A percentile compares a stretch with the other conserved stretches of the same genome.
These are phyloP conservation scores for Gentiana macrophylla DNA, from an alignment of 257 asterid genomes.

Conservation along the genomic window DNA sequence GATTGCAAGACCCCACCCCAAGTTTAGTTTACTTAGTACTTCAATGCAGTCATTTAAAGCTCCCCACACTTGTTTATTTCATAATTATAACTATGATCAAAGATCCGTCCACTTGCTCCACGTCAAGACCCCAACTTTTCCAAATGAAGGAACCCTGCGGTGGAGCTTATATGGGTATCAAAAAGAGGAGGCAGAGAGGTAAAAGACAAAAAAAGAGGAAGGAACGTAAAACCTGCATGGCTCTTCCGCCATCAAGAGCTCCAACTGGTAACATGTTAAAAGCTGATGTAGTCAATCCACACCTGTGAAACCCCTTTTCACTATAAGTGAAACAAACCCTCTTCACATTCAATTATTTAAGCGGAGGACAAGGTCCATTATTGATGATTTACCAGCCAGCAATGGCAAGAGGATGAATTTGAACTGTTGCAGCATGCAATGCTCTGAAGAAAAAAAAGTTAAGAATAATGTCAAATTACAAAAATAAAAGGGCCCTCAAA, in stretches of 20 bases:
- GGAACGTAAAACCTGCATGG: slow-evolving; percentile 59
- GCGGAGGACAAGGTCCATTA: slow-evolving; percentile 3
- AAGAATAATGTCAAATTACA: slow-evolving; percentile 7
- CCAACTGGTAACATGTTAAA: slow-evolving; percentile 91
- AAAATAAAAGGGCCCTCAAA: too few relatives aligned
- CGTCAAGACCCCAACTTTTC: background rate
- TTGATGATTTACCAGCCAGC: slow-evolving; percentile 78
- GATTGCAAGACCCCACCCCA: too few relatives aligned
- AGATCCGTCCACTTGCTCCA: too few relatives aligned
- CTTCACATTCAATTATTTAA: background rate
- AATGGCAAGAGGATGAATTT: slow-evolving; percentile 83
- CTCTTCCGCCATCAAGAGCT: slow-evolving; percentile 96
- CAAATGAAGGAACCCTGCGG: background rate
- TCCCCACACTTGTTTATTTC: too few relatives aligned
- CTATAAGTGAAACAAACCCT: background rate
- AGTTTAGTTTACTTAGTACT: too few relatives aligned
- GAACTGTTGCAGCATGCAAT: slow-evolving; percentile 67
- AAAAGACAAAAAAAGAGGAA: background rate
- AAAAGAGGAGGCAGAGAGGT: too few relatives aligned
- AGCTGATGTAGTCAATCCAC: slow-evolving; percentile 94
- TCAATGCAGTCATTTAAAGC: too few relatives aligned
- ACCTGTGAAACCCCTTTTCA: slow-evolving; percentile 35
- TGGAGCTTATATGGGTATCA: background rate
- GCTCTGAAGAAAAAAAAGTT: slow-evolving; percentile 33
- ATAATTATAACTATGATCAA: too few relatives aligned